Conservation (phyloP, 164 flowering plant genomes). For the Liquidambar formosana region DNA sequence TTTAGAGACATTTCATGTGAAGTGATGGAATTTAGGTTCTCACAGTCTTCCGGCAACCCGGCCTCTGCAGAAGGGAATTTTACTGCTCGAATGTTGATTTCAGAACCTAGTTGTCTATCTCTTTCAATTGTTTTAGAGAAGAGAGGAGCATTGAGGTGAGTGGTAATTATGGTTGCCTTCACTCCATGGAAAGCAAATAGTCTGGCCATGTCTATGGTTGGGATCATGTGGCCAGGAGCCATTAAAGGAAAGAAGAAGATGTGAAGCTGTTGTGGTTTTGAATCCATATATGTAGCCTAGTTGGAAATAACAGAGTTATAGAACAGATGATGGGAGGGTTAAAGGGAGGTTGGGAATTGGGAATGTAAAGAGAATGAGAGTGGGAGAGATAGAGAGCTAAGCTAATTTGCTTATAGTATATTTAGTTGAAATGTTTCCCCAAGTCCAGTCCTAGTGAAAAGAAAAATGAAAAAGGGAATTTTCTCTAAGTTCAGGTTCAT, state of each 20-base stretch:
- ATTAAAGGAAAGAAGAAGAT: conserved; percentile 18
- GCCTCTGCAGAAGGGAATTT: conserved; percentile 32
- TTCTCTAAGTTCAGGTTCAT: no score
- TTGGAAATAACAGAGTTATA: no score
- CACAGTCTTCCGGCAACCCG: conserved; percentile 43
- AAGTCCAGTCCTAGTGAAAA: no score
- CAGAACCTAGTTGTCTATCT: conserved; percentile 8
- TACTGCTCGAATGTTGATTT: conserved; percentile 14
- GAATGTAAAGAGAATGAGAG: no score
- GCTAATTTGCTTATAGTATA: no score
- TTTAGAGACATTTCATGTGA: conserved; percentile 6
- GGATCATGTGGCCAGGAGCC: conserved; percentile 29
- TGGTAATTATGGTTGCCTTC: conserved; percentile 28
- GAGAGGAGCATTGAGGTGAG: conserved; percentile 25
- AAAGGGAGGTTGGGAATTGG: no score
- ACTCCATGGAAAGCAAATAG: conserved; percentile 18
- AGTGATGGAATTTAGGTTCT: conserved; percentile 13
- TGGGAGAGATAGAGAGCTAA: no score
- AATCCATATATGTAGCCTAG: no score
- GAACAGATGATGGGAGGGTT: no score
- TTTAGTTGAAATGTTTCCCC: no score
- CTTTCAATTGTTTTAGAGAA: conserved; percentile 11
- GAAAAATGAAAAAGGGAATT: no score
- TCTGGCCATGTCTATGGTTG: conserved; percentile 24
- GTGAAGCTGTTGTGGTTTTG: neutral